Evolutionary conservation across 2,329 filamentous ascomycete species (phyloP), one percentile per base, ranked within the genome.

Genomic region (Claviceps humidiphila): DNA sequence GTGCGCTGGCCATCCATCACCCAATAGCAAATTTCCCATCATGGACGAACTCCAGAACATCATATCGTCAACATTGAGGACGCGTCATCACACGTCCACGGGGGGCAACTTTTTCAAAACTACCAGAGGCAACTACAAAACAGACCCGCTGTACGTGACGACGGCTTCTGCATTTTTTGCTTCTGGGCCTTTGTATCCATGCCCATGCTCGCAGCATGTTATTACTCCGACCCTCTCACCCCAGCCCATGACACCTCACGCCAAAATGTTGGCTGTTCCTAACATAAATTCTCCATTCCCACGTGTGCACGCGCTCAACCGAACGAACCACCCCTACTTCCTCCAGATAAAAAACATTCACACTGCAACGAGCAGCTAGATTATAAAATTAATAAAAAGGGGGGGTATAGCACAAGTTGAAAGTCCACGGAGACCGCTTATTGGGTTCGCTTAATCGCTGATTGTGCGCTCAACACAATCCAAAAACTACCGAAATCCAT

Each of bases 401-500:
- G 5, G 5, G 17, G 17, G 7, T 41, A 24, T 24, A 39, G 8
- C 30, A 24, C 24, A 34, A 9, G 45, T 22, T 16, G 22, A 13
- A 46, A 16, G 14, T n/a, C 16, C 24, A 40, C 17, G n/a, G 47
- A 6, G 20, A 49, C 17, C 30, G 40, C 39, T 37, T 7, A 24
- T n/a, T 20, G 5, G 17, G 41, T 34, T 40, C 11, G 5, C 43
- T 49, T 39, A 53, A 26, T 46, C 44, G 46, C 39, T 49, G 26
- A 58, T 55, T 44, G 56, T 53, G 37, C 52, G 50, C 49, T 60
- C 58, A 41, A 61, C 47, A 49, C 57, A 61, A 5, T 54, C 51
- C 47, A 59, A 48, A 46, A 60, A 56, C 59, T 60, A 5, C 22
- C 4, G 4, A 45, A 13, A 7, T 34, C 37, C 0, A n/a, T 49